Evolutionary conservation across 2,329 filamentous ascomycete species (phyloP), one percentile per base, ranked within the genome.

Genomic region (Paramyrothecium roridum): DNA sequence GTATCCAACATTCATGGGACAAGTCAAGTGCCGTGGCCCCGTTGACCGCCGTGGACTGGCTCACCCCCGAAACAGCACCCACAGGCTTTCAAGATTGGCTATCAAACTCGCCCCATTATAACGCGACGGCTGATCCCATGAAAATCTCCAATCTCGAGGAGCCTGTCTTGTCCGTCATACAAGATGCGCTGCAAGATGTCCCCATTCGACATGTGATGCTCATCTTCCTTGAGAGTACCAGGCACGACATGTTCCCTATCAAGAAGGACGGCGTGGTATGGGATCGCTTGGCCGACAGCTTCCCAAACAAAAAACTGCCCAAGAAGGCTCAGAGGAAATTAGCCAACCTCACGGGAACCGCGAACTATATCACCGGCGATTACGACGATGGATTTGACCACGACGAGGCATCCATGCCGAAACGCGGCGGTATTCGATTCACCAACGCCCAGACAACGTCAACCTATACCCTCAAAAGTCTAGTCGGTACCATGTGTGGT

Each of bases 221-320:
- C n/a, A 53, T 79, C 2, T 68, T 75, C n/a, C 64, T 79, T 2
- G 76, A 79, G 54, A 77, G 75, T 47, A 77, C 75, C 0, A 69
- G 76, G 20, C 72, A 72, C 3, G 76, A 79, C 51, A 70, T 78
- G 3, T 79, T 78, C 23, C 76, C 76, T 0, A 59, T 79, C 23
- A 76, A 76, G 40, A 73, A 73, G 54, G 64, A 69, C 2, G 73
- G 71, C 6, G 57, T 73, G 37, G 71, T 77, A 19, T 73, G 68
- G 58, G 63, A 73, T 4, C 69, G 68, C 1, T 65, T 73, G 0
- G 58, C 63, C 3, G 59, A 68, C 2, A 73, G 73, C 1, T 67
- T 65, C 16, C 63, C 67, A 8, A 60, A 72, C 3, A 59, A 64
- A 11, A 61, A 62, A 1, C 50, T 78, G 1, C 75, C 75, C 0